Evolutionary conservation across 2,329 filamentous ascomycete genomes (phyloP).

Genomic region (Penicillium digitatum): DNA sequence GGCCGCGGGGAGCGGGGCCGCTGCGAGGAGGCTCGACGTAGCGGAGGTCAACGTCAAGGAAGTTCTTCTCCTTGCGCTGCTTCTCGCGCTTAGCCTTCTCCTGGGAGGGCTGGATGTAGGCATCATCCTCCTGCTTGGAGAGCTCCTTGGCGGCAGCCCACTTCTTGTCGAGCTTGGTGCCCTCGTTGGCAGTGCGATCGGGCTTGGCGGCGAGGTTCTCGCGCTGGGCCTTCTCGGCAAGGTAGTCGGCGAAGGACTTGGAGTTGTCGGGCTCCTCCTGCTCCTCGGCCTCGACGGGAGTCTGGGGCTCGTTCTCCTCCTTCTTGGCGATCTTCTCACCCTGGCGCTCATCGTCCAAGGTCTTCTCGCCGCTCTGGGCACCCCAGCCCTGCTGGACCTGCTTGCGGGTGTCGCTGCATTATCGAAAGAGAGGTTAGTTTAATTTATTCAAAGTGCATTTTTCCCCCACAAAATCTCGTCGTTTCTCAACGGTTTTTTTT

Average conservation of each 20-base stretch:
- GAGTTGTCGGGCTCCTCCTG: slow-evolving; percentile 75
- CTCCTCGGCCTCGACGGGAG: slow-evolving; percentile 46
- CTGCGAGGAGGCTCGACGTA: slow-evolving; percentile 65
- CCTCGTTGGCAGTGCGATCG: slow-evolving; percentile 89
- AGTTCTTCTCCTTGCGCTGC: slow-evolving; percentile 86
- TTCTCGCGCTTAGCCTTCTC: slow-evolving; percentile 80
- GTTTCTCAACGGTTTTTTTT: not conserved
- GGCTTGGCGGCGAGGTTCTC: slow-evolving; percentile 61
- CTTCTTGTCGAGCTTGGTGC: slow-evolving; percentile 82
- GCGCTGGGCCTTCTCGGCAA: slow-evolving; percentile 70
- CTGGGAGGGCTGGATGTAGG: slow-evolving; percentile 67
- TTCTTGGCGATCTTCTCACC: slow-evolving; percentile 82
- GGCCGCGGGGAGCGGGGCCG: slow-evolving; percentile 47
- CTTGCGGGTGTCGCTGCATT: slow-evolving; percentile 43
- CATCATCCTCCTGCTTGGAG: slow-evolving; percentile 57
- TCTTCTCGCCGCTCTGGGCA: slow-evolving; percentile 71
- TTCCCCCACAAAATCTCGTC: not conserved
- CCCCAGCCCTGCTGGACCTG: slow-evolving; percentile 80
- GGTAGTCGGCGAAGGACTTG: slow-evolving; percentile 86
- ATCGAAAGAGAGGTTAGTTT: slow-evolving; percentile 21
- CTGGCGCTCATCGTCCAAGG: slow-evolving; percentile 86
- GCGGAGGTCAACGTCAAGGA: slow-evolving; percentile 82
- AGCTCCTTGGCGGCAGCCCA: slow-evolving; percentile 78
- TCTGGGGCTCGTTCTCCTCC: slow-evolving; percentile 70
- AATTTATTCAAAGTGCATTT: not conserved